Conservation (phyloP, 1,284 basidiomycete genomes). For the Chiua sp. region DNA sequence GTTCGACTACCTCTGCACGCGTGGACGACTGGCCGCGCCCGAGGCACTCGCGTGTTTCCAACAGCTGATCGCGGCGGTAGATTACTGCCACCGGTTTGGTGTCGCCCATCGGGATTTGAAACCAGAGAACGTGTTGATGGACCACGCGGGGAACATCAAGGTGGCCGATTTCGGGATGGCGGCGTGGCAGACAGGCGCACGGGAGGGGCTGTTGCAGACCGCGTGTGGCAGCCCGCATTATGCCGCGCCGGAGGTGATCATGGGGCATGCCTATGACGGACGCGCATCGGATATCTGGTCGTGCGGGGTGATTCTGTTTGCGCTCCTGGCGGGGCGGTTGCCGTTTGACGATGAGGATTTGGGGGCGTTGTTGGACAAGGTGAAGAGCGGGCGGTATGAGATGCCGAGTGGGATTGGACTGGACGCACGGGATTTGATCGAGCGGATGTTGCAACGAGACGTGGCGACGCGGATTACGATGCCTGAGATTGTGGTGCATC, state of each 20-base stretch:
- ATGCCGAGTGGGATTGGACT: constrained; percentile 85
- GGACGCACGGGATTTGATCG: constrained; percentile 83
- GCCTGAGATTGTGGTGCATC: constrained; percentile 84
- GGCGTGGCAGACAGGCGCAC: constrained; percentile 77
- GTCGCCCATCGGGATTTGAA: constrained; percentile 98
- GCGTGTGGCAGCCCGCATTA: constrained; percentile 98
- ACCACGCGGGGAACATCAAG: constrained; percentile 89
- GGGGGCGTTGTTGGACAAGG: constrained; percentile 79
- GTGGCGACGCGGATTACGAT: constrained; percentile 88
- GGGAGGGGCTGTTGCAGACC: constrained; percentile 78
- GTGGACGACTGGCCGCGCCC: constrained; percentile 76
- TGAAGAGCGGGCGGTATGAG: constrained; percentile 81
- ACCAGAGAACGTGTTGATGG: constrained; percentile 94
- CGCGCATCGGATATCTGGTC: constrained; percentile 96
- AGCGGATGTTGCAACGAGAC: constrained; percentile 88
- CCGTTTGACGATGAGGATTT: constrained; percentile 95
- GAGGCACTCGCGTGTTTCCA: constrained; percentile 97
- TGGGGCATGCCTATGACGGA: constrained; percentile 89
- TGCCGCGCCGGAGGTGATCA: constrained; percentile 94
- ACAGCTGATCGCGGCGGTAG: constrained; percentile 93
- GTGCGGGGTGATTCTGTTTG: constrained; percentile 96
- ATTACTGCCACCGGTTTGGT: constrained; percentile 97
- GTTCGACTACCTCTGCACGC: constrained; percentile 92
- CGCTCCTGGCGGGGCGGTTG: constrained; percentile 87
- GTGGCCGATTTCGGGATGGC: constrained; percentile 99